Conservation (phyloP, 768 basidiomycete species). For the Hygrocybe punicea region DNA sequence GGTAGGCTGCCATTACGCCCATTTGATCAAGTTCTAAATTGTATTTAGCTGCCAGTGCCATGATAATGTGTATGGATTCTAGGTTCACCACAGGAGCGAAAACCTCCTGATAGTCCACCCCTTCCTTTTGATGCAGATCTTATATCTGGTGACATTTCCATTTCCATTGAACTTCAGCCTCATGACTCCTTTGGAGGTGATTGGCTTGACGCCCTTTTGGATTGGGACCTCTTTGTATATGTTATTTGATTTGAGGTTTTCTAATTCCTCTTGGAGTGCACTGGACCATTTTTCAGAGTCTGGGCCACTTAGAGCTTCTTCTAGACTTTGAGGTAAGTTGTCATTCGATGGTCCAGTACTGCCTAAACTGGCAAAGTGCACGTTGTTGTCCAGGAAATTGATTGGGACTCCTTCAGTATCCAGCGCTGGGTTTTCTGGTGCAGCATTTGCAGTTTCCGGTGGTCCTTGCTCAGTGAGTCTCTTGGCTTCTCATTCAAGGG, state of each 20-base stretch:
- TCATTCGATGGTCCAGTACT: neutral
- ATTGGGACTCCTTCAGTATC: neutral
- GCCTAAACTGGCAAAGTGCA: neutral
- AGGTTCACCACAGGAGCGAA: constrained; percentile 32
- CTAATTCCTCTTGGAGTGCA: neutral
- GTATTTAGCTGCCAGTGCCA: constrained; percentile 35
- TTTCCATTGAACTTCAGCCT: neutral
- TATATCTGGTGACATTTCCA: constrained; percentile 13
- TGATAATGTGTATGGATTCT: constrained; percentile 25
- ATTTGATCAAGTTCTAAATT: constrained; percentile 38
- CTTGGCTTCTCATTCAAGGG: too few species aligned
- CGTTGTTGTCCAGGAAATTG: neutral
- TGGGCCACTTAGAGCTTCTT: too few species aligned
- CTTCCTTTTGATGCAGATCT: constrained; percentile 31
- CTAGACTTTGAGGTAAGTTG: neutral
- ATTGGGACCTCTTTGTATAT: neutral
- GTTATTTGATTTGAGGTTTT: neutral
- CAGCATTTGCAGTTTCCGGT: too few species aligned
- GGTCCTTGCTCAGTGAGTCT: too few species aligned
- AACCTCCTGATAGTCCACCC: constrained; percentile 34
- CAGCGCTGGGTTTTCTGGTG: neutral
- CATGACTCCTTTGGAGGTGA: neutral
- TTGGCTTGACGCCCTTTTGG: neutral
- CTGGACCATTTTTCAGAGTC: too few species aligned
- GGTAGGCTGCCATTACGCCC: constrained; percentile 40